Percentiles rank a stretch among this genome's conserved stretches.
phyloP scores from a whole-genome alignment of 352 stramenopile genomes.

The Phytophthora palmivora region DNA sequence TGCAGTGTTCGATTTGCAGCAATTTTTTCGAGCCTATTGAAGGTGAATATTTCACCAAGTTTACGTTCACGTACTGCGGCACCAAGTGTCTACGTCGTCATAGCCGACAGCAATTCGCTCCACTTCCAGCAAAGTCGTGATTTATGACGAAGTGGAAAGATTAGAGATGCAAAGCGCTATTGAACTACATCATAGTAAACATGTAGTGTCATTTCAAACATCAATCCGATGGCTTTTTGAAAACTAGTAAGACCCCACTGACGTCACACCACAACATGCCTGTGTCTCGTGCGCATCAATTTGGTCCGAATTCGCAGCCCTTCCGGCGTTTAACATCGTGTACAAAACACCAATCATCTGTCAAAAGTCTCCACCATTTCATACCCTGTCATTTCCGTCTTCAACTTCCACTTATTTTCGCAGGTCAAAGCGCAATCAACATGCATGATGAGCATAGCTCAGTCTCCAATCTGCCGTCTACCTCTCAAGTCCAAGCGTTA shows the following conservation, averaged over 20 bases:
- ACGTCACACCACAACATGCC: constrained; percentile 25
- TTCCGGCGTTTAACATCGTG: constrained; percentile 15
- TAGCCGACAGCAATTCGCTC: constrained; percentile 59
- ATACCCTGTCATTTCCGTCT: constrained; percentile 9
- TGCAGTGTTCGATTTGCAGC: constrained; percentile 78
- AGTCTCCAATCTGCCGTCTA: constrained; percentile 19
- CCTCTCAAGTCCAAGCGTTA: constrained; percentile 6
- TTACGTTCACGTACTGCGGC: constrained; percentile 81
- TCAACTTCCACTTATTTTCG: constrained; percentile 8
- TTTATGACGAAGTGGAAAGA: no score
- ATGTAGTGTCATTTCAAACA: no score
- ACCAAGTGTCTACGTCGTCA: constrained; percentile 86
- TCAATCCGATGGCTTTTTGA: no score
- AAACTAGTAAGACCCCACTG: constrained; percentile 18
- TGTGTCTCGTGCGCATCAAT: constrained; percentile 6
- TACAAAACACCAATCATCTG: constrained; percentile 13
- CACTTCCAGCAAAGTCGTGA: constrained; percentile 16
- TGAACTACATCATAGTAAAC: no score
- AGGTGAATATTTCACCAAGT: constrained; percentile 90
- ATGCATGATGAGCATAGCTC: not conserved
- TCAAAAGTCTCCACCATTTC: not conserved
- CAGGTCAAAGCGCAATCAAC: not conserved
- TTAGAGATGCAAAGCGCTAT: no score
- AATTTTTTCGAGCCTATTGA: constrained; percentile 84
- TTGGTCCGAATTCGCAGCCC: no score